These are phyloP conservation scores for Hypsizygus ulmarius DNA, from an alignment of 1,284 basidiomycete genomes.

Conservation along the genomic window DNA sequence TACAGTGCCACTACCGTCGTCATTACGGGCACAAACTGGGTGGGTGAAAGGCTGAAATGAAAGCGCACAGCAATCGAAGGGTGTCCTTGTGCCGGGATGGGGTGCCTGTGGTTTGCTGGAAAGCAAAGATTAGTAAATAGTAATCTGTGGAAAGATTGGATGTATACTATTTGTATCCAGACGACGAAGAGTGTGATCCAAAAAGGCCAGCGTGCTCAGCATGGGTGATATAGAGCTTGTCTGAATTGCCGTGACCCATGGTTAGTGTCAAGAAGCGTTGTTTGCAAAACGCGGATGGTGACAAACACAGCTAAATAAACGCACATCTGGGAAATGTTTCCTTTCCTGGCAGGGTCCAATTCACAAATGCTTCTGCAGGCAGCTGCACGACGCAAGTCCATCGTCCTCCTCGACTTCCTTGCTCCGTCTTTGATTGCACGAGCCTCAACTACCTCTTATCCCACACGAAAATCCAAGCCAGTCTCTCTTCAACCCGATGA, in stretches of 20 bases:
- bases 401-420: constrained; percentile 35
- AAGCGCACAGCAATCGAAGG: constrained; percentile 91
- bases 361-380: constrained; percentile 35
- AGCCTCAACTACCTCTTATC: constrained; percentile 1
- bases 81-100: constrained; percentile 61
- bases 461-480: background rate
- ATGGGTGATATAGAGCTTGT: constrained; percentile 86
- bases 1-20: constrained; percentile 77
- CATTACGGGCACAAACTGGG: constrained; percentile 84
- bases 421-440: constrained; percentile 21
- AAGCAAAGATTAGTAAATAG: constrained; percentile 2
- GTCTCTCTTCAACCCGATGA: constrained; percentile 11
- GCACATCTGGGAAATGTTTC: background rate
- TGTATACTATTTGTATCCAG: constrained; percentile 67
- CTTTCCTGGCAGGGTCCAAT: constrained; percentile 13
- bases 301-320: background rate
- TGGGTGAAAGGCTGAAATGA: constrained; percentile 89
- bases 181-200: constrained; percentile 76
- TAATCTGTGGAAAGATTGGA: constrained; percentile 1
- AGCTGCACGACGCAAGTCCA: constrained; percentile 24
- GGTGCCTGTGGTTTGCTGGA: constrained; percentile 64
- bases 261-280: constrained; percentile 14
- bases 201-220: constrained; percentile 76
- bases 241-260: constrained; percentile 84
- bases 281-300: background rate